These are phyloP conservation scores for Colletotrichum abscissum DNA, from an alignment of 2,329 filamentous ascomycete species.

Conservation along the genomic window DNA sequence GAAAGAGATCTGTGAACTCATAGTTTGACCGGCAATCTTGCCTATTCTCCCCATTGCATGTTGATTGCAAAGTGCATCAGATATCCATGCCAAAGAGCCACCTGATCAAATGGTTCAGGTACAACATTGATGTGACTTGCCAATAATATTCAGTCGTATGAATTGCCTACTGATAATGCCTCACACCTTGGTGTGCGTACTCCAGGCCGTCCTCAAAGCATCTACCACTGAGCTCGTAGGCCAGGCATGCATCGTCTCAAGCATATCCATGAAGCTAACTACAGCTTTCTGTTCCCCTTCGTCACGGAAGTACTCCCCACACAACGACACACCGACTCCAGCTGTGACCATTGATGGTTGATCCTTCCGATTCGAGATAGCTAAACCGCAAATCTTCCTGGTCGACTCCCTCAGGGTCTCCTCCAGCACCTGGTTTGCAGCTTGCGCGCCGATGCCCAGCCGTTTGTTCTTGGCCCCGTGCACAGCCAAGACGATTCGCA, in stretches of 20 bases:
- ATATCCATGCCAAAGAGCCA: too few relatives aligned
- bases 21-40: too few relatives aligned
- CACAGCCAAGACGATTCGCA: slow-evolving; percentile 65
- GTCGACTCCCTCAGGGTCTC: slow-evolving; percentile 58
- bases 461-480: slow-evolving; percentile 58
- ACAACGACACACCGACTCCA: slow-evolving; percentile 61
- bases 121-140: too few relatives aligned
- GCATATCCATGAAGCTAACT: slow-evolving; percentile 57
- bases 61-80: too few relatives aligned
- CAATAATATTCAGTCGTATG: neutral
- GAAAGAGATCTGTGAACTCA: too few relatives aligned
- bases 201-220: slow-evolving; percentile 61
- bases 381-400: slow-evolving; percentile 68
- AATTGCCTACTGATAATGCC: too few relatives aligned
- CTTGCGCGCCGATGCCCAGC: slow-evolving; percentile 52
- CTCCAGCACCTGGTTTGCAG: slow-evolving; percentile 45
- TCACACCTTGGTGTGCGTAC: slow-evolving; percentile 40
- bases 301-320: slow-evolving; percentile 61
- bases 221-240: slow-evolving; percentile 59
- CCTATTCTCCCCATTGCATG: too few relatives aligned
- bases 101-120: too few relatives aligned
- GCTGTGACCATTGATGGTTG: slow-evolving; percentile 67
- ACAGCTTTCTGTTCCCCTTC: slow-evolving; percentile 58
- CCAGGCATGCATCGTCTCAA: slow-evolving; percentile 61
- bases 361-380: slow-evolving; percentile 64